Conservation (phyloP, 768 basidiomycete species). For the Lactifluus hygrophoroides region DNA sequence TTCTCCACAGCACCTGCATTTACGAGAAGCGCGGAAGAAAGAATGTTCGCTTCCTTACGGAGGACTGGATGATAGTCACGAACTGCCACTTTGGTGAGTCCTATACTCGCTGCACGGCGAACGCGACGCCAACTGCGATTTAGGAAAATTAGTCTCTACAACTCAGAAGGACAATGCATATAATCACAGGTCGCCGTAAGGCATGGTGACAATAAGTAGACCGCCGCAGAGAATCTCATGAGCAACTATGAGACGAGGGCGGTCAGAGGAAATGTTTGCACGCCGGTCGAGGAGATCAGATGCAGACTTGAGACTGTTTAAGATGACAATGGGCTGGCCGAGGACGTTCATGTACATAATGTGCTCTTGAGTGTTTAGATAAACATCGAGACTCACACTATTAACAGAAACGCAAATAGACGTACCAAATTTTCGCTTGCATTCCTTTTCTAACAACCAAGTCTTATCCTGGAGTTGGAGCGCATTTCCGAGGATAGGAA, state of each 20-base stretch:
- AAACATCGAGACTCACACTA: not conserved
- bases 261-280: too few relatives aligned
- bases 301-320: too few relatives aligned
- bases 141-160: not conserved
- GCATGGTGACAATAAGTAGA: too few relatives aligned
- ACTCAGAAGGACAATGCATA: not conserved
- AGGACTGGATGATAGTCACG: slow-evolving; percentile 1
- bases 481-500: too few relatives aligned
- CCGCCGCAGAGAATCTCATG: too few relatives aligned
- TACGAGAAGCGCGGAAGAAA: not conserved
- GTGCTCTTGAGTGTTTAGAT: not conserved
- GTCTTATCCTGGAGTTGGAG: too few relatives aligned
- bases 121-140: slow-evolving; percentile 9
- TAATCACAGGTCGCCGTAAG: too few relatives aligned
- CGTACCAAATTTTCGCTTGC: too few relatives aligned
- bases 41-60: not conserved
- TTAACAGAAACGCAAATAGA: not conserved
- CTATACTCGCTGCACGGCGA: slow-evolving; percentile 3
- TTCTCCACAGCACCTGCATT: not conserved
- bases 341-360: not conserved
- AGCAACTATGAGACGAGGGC: too few relatives aligned
- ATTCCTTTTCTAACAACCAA: not conserved
- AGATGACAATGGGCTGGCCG: not conserved
- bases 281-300: too few relatives aligned
- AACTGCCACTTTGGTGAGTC: slow-evolving; percentile 1